A percentile compares a stretch with the other conserved stretches of the same genome.
Conservation (phyloP, 495 filamentous ascomycete species). For the Hypoxylon perforatum region DNA sequence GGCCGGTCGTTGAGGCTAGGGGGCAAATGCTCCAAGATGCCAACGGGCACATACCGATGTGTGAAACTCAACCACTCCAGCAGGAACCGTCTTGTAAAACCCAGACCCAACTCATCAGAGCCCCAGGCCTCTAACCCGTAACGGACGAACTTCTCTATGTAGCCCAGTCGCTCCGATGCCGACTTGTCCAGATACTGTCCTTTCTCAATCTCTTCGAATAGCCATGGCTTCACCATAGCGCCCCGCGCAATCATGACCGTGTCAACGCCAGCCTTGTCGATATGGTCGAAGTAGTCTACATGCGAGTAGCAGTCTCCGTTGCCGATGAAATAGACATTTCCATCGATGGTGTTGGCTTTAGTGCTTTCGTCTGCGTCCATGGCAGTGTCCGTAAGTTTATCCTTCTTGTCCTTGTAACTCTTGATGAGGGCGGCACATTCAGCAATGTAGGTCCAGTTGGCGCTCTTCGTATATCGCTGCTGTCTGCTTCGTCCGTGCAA, state of each 20-base stretch:
- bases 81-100: constrained; percentile 87
- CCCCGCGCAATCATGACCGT: constrained; percentile 91
- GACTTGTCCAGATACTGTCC: constrained; percentile 96
- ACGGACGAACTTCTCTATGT: constrained; percentile 86
- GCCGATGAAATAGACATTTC: constrained; percentile 86
- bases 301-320: constrained; percentile 98
- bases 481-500: constrained; percentile 93
- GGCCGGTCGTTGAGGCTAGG: constrained; percentile 88
- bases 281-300: constrained; percentile 82
- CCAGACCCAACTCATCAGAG: constrained; percentile 90
- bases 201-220: constrained; percentile 93
- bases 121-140: constrained; percentile 96
- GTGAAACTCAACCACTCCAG: constrained; percentile 96
- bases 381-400: constrained; percentile 76
- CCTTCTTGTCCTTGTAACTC: constrained; percentile 72
- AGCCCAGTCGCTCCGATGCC: constrained; percentile 82
- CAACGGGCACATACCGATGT: constrained; percentile 88
- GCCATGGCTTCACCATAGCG: constrained; percentile 94
- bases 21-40: constrained; percentile 86
- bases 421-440: constrained; percentile 88
- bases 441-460: constrained; percentile 94
- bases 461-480: constrained; percentile 88
- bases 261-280: constrained; percentile 82
- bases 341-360: constrained; percentile 62
- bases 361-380: constrained; percentile 76